These are phyloP conservation scores for Cryomyces minteri DNA, from an alignment of 495 filamentous ascomycete species.

Conservation along the genomic window DNA sequence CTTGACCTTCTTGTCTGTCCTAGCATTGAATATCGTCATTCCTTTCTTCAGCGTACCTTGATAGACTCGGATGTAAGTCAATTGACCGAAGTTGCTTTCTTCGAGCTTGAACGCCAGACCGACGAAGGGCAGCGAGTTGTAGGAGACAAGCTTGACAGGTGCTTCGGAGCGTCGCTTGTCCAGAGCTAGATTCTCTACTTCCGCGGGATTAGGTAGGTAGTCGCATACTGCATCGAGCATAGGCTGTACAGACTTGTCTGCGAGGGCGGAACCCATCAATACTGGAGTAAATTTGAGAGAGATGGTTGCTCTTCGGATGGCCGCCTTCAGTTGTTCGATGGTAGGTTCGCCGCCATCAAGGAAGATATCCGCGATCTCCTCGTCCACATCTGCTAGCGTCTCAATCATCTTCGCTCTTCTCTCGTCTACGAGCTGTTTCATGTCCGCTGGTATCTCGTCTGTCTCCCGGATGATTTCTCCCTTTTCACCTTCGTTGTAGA, in stretches of 20 bases:
- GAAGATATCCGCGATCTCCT: slow-evolving; percentile 95
- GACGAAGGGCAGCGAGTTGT: slow-evolving; percentile 84
- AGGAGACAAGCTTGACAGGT: slow-evolving; percentile 71
- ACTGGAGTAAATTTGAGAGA: slow-evolving; percentile 84
- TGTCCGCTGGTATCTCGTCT: slow-evolving; percentile 62
- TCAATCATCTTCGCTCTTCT: slow-evolving; percentile 75
- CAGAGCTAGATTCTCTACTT: slow-evolving; percentile 81
- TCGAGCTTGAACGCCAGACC: slow-evolving; percentile 97
- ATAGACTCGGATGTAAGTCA: slow-evolving; percentile 98
- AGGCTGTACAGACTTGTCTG: slow-evolving; percentile 88
- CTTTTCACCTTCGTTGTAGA: slow-evolving; percentile 73
- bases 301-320: slow-evolving; percentile 80
- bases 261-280: slow-evolving; percentile 87
- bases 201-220: slow-evolving; percentile 81
- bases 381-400: slow-evolving; percentile 91
- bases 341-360: slow-evolving; percentile 69
- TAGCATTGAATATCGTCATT: slow-evolving; percentile 79
- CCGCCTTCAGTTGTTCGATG: slow-evolving; percentile 64
- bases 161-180: slow-evolving; percentile 63
- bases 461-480: slow-evolving; percentile 55
- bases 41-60: slow-evolving; percentile 84
- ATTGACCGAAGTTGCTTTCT: slow-evolving; percentile 95
- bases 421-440: slow-evolving; percentile 57
- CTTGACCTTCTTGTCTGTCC: slow-evolving; percentile 88
- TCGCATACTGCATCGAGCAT: slow-evolving; percentile 96